Evolutionary conservation across 345 rosid genomes (phyloP).

Genomic region (Laguncularia racemosa): DNA sequence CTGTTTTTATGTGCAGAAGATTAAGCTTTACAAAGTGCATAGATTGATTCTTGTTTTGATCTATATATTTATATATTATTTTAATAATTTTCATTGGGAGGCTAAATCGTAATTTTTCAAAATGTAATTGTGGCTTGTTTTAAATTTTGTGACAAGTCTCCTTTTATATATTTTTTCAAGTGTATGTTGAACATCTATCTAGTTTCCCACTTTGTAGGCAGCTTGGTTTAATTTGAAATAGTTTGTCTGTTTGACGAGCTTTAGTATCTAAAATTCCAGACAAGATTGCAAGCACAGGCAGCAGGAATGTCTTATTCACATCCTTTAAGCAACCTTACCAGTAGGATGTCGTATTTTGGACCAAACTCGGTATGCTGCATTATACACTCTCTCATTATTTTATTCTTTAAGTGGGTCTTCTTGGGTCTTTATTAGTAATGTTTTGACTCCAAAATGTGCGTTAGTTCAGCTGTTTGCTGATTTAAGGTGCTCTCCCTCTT

Average conservation of each 20-base stretch:
- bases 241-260: not conserved
- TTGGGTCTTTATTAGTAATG: not conserved
- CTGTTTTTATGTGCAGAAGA: too few species aligned
- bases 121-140: too few species aligned
- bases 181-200: not conserved
- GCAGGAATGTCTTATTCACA: slow-evolving; percentile 89
- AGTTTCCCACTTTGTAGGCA: not conserved
- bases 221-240: not conserved
- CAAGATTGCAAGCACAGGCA: slow-evolving; percentile 96
- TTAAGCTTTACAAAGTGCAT: too few species aligned
- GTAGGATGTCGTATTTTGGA: slow-evolving; percentile 87
- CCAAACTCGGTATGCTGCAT: slow-evolving; percentile 61
- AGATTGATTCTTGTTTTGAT: too few species aligned
- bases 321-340: slow-evolving; percentile 69
- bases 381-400: not conserved
- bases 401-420: not conserved
- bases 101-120: too few species aligned
- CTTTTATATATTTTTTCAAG: too few species aligned
- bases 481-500: slow-evolving; percentile 89
- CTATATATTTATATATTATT: too few species aligned
- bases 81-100: too few species aligned
- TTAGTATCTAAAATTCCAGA: slow-evolving; percentile 30
- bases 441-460: not conserved
- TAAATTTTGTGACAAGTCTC: too few species aligned
- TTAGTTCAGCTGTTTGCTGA: slow-evolving; percentile 81